Base-by-base conservation (phyloP, 2,329 filamentous ascomycete species). In the Penicillium sp. region DNA sequence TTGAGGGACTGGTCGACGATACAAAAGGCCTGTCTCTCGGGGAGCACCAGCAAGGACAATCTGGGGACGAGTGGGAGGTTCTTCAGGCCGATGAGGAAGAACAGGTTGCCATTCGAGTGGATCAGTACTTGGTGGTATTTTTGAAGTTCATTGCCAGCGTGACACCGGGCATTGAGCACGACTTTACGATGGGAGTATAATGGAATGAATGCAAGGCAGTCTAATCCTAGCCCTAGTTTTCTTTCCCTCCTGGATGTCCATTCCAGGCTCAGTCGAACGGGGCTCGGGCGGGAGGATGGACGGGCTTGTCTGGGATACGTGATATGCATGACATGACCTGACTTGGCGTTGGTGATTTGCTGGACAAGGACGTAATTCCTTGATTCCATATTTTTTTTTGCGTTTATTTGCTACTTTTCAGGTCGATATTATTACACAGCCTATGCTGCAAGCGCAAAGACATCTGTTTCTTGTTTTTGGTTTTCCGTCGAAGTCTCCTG, bases 101-200 rank as follows among this genome's bases (percentile, higher is more conserved):
- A 20, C 70, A 77, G 50, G 71, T 75, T 46, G 76, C 76, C 8
- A 79, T 79, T 51, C 66, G 76, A 10, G 76, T 79, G 33, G 76
- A 79, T 62, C 76, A 79, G 64, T 79, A 79, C 63, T 58, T 79
- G 54, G 76, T 79, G 43, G 76, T 79, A 14, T 79, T 79, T 61
- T 62, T 79, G 54, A 79, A 79, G 81, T 90, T 90, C 72, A 89
- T 90, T 78, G 86, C 87, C 30, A 94, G 87, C 64, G 94, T 99
- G 40, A 97, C 92, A 14, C 94, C 94, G 5, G 92, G 92, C 43
- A 97, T 99, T 72, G 92, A 97, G 75, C 90, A 96, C 72, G 92
- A 97, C 70, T 96, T 95, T 71, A 97, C 92, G 0, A 96, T 96
- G 91, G 89, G 90, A 5, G 86, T 96, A 35, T 96, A 79, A 79